Evolutionary conservation across 495 filamentous ascomycete species (phyloP), one percentile per base, ranked within the genome.

Genomic region (Staphylotrichum tortipilum): DNA sequence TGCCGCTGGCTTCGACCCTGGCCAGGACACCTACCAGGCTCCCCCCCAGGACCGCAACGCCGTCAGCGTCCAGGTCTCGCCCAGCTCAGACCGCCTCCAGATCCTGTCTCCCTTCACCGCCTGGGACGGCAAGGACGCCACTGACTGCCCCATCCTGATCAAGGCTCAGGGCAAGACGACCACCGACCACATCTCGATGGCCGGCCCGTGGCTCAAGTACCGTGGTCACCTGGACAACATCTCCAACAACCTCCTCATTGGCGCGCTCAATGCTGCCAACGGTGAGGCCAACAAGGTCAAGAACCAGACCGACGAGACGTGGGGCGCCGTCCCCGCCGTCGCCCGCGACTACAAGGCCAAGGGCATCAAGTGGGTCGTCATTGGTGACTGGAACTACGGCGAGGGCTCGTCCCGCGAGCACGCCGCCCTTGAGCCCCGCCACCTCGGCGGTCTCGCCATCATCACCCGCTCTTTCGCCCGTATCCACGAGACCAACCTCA

Each of bases 191-290:
- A 98, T 98, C 73, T 97, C 94, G 52, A 97, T 91, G 88, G 92
- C 92, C 64, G 92, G 92, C 56, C 92, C 92, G 39, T 98, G 92
- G 92, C 80, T 98, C 71, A 98, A 98, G 79, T 98, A 98, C 82
- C 89, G 94, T 80, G 92, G 92, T 41, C 92, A 98, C 69, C 79
- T 98, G 66, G 94, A 98, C 79, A 98, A 98, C 80, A 97, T 98
- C 78, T 97, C 94, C 64, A 97, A 97, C 83, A 98, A 98, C 81
- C 95, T 97, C 90, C 74, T 98, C 70, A 97, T 98, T 62, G 94
- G 94, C 75, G 92, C 92, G 55, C 86, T 88, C 76, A 98, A 97
- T 74, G 78, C 80, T 53, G 91, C 84, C 57, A 98, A 97, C 72
- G 89, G 85, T 49, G 87, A 98, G 78, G 92, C 91, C 57, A 98